Base-by-base conservation (phyloP, 1,284 basidiomycete genomes). In the Rhodotorula sp. region DNA sequence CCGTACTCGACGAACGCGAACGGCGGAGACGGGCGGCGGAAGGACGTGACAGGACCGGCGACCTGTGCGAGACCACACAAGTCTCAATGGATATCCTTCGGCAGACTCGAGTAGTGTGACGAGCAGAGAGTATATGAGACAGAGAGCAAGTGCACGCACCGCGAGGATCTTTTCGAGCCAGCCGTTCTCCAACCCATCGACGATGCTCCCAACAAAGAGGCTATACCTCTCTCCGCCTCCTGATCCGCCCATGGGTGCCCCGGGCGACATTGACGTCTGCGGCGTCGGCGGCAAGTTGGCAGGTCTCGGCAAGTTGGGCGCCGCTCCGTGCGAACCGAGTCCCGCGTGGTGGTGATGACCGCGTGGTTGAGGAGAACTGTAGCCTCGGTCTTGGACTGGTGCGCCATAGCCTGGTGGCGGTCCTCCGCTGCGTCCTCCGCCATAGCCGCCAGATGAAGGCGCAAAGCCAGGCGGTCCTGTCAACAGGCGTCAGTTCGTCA, bases 1-100 rank as follows among this genome's bases (percentile, higher is more conserved):
- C 75, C 72, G 62, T 79, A 79, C 51, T 80, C 79, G 45, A 77
- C 79, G 59, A 80, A 80, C 0, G 76, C 79, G 65, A 80, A 79
- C 1, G 77, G 69, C 49, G 59, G 78, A 56, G 68, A 71, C 42
- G 69, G 78, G 60, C 79, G 67, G 14, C 73, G 73, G 58, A 80
- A 69, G 6, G 77, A 77, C 14, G 79, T 60, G 22, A 79, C 69
- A 24, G 72, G 68, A 33, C 79, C 78, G 22, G 73, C 78, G 29
- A 75, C 72, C 73, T 78, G 68, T 37, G 26, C 29, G 14, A 14
- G 37, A n/a, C n/a, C 8, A 26, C 24, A n/a, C n/a, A n/a, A n/a
- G 10, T 1, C 45, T 45, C 30, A 42, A 29, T 14, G 26, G 15
- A n/a, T 22, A 0, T 0, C n/a, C n/a, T 3, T 20, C 20, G 10